Conservation (phyloP, 2,329 filamentous ascomycete species). For the Thielaviopsis punctulata region DNA sequence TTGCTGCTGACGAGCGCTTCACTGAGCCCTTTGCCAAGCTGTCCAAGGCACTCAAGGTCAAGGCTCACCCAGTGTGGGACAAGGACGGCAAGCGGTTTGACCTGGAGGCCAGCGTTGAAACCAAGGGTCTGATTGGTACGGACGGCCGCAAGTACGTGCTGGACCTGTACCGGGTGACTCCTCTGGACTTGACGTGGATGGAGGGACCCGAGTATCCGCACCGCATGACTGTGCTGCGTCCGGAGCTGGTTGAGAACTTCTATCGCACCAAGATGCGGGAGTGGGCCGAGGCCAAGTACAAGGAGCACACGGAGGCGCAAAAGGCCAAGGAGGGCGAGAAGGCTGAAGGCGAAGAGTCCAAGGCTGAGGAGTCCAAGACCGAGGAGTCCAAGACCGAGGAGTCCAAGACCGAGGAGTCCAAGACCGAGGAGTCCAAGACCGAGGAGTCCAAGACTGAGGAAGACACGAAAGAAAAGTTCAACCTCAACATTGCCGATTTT, state of each 20-base stretch:
- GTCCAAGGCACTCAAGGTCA: slow-evolving; percentile 77
- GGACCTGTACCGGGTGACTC: slow-evolving; percentile 86
- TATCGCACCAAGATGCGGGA: slow-evolving; percentile 74
- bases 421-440: too few relatives aligned
- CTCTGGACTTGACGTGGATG: slow-evolving; percentile 78
- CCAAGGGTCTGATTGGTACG: slow-evolving; percentile 91
- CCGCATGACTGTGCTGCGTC: slow-evolving; percentile 83
- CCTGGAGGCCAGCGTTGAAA: slow-evolving; percentile 89
- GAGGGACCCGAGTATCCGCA: slow-evolving; percentile 69
- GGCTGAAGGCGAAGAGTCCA: slow-evolving; percentile 16
- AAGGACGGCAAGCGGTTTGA: slow-evolving; percentile 84
- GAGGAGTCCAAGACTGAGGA: too few relatives aligned
- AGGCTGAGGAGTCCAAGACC: too few relatives aligned
- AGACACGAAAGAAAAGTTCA: slow-evolving; percentile 16
- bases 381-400: too few relatives aligned
- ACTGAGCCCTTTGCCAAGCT: slow-evolving; percentile 72
- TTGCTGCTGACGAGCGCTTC: slow-evolving; percentile 80
- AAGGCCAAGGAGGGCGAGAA: slow-evolving; percentile 18
- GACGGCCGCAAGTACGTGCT: slow-evolving; percentile 96
- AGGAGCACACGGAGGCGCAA: slow-evolving; percentile 21
- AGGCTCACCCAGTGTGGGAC: slow-evolving; percentile 94
- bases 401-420: too few relatives aligned
- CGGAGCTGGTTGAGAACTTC: slow-evolving; percentile 77
- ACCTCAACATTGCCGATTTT: slow-evolving; percentile 77
- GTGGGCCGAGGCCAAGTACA: slow-evolving; percentile 58